Conservation (phyloP, 2,329 filamentous ascomycete species). For the Calonectria pseudoreteaudii region DNA sequence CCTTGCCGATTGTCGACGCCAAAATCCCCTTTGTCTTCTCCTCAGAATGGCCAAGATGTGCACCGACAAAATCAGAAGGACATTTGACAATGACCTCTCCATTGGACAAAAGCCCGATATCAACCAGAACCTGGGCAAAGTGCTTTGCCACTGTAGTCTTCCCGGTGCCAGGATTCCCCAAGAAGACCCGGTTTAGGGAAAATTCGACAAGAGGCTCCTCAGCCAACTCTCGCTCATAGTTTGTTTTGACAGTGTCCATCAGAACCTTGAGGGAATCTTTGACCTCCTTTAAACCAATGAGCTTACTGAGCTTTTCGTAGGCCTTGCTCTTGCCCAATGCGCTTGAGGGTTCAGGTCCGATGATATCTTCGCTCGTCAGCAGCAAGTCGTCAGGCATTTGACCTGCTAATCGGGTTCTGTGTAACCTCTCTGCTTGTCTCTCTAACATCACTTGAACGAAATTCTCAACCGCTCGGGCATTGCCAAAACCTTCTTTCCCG, state of each 20-base stretch:
- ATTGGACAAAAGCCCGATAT: constrained; percentile 75
- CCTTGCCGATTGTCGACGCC: constrained; percentile 74
- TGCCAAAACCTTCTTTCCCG: constrained; percentile 77
- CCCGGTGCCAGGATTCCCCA: constrained; percentile 80
- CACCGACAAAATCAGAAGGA: constrained; percentile 79
- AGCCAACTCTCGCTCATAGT: constrained; percentile 73
- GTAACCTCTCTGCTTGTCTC: constrained; percentile 70
- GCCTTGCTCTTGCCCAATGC: constrained; percentile 64
- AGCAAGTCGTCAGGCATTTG: constrained; percentile 65
- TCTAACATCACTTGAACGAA: constrained; percentile 62
- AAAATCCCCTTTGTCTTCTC: constrained; percentile 79
- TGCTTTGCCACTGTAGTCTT: constrained; percentile 82
- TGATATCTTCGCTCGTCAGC: constrained; percentile 75
- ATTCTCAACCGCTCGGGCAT: constrained; percentile 78
- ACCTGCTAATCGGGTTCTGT: constrained; percentile 55
- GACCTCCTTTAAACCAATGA: constrained; percentile 72
- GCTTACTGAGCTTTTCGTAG: constrained; percentile 67
- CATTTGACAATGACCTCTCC: constrained; percentile 80
- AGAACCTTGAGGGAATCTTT: constrained; percentile 71
- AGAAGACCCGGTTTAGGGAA: constrained; percentile 75
- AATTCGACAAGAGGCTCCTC: constrained; percentile 71
- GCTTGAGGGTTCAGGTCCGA: constrained; percentile 73
- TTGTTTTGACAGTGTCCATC: constrained; percentile 70
- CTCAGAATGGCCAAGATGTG: constrained; percentile 74
- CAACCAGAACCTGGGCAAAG: constrained; percentile 75